Evolutionary conservation across 352 stramenopile species (phyloP).

Genomic region (Globisporangium spiculum): DNA sequence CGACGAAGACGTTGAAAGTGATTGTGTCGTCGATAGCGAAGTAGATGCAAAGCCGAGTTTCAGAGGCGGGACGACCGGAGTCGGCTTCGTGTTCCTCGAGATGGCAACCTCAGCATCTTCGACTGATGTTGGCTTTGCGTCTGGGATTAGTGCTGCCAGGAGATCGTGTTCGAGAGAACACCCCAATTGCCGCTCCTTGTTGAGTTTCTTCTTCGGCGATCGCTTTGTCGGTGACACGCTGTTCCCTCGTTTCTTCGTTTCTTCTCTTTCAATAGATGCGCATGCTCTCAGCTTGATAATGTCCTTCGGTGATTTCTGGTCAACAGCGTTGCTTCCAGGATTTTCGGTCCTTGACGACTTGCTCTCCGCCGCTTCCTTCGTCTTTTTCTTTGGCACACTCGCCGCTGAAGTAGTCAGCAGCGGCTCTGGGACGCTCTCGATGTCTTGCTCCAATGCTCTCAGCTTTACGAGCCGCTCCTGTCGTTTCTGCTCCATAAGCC

Average conservation of each 20-base stretch:
- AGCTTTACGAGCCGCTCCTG: conserved; percentile 58
- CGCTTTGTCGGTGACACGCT: conserved; percentile 11
- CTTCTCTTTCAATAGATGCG: background rate
- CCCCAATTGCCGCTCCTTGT: background rate
- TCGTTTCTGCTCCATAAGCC: conserved; percentile 59
- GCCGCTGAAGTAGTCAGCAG: background rate
- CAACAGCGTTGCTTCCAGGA: background rate
- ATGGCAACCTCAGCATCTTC: background rate
- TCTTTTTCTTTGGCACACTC: background rate
- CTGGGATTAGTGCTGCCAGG: background rate
- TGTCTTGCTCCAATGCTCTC: conserved; percentile 37
- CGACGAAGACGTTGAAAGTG: background rate
- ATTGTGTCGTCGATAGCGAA: background rate
- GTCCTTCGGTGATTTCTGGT: background rate
- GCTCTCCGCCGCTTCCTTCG: background rate
- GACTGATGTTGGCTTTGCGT: background rate
- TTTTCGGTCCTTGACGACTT: background rate
- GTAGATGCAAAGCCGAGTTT: conserved; percentile 19
- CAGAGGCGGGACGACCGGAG: conserved; percentile 25
- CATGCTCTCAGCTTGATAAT: background rate
- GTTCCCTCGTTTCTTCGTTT: background rate
- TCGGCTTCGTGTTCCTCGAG: background rate
- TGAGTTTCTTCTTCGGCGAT: conserved; percentile 10
- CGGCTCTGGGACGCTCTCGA: conserved; percentile 9
- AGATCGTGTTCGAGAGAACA: background rate